These are phyloP conservation scores for Fusarium concolor DNA, from an alignment of 2,329 filamentous ascomycete species.

Conservation along the genomic window DNA sequence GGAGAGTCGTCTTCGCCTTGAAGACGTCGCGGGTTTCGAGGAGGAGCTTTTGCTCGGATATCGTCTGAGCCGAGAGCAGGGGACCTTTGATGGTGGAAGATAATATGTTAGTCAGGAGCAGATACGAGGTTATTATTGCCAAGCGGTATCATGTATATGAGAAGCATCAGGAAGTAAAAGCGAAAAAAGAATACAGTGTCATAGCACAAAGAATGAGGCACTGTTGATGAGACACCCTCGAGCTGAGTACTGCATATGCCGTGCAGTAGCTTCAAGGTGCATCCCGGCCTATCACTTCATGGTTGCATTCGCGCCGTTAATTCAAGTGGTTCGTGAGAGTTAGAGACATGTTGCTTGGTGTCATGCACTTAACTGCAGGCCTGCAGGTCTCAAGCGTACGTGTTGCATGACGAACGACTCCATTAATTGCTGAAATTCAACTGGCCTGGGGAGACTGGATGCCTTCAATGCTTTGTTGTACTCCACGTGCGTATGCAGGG, in stretches of 20 bases:
- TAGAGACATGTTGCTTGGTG: slow-evolving; percentile 12
- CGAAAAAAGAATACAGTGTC: not conserved
- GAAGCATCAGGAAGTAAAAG: slow-evolving; percentile 3
- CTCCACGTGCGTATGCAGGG: slow-evolving; percentile 9
- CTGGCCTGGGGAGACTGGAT: slow-evolving; percentile 7
- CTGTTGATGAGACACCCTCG: slow-evolving; percentile 6
- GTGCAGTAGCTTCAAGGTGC: slow-evolving; percentile 2
- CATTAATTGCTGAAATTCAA: slow-evolving; percentile 1
- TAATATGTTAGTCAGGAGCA: slow-evolving; percentile 35
- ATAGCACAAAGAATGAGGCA: slow-evolving; percentile 13
- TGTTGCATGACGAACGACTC: slow-evolving; percentile 29
- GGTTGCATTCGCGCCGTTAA: not conserved
- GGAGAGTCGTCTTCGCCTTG: slow-evolving; percentile 42
- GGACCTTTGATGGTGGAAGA: slow-evolving; percentile 36
- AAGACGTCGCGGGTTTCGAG: slow-evolving; percentile 51
- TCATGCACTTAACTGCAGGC: slow-evolving; percentile 8
- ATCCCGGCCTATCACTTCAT: slow-evolving; percentile 13
- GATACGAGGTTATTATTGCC: slow-evolving; percentile 1
- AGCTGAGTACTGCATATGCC: not conserved
- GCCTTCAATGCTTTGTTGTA: slow-evolving; percentile 19
- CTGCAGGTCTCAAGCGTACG: slow-evolving; percentile 13
- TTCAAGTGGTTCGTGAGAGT: not conserved
- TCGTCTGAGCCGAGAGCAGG: slow-evolving; percentile 41
- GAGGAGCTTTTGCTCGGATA: slow-evolving; percentile 39
- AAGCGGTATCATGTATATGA: not conserved